Percentiles rank a stretch among this genome's conserved stretches.
Evolutionary conservation across 805 yeast species (phyloP).

Genomic region (Candida stauntonica): DNA sequence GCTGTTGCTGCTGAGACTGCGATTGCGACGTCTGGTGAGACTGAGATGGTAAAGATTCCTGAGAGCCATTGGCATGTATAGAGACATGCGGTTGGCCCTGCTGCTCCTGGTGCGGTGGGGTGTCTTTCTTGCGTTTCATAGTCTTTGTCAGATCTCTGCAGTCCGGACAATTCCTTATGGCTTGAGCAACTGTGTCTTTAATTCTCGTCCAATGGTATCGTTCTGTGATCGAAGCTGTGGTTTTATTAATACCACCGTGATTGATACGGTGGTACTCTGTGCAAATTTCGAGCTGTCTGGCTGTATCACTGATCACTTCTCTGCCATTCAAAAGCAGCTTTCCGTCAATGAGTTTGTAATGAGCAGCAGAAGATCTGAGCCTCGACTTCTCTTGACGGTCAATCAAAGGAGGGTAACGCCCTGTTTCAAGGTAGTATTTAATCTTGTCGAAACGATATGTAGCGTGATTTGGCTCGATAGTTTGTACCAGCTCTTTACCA

Average conservation of each 20-base stretch:
- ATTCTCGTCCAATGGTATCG: constrained; percentile 89
- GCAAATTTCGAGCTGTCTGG: constrained; percentile 70
- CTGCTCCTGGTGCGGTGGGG: constrained; percentile 5
- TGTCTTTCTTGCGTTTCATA: constrained; percentile 16
- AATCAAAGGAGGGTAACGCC: constrained; percentile 79
- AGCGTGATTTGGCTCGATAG: constrained; percentile 38
- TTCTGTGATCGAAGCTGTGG: constrained; percentile 73
- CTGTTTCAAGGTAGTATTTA: constrained; percentile 72
- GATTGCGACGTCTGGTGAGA: constrained; percentile 2
- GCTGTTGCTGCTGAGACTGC: constrained; percentile 3
- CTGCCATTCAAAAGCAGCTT: constrained; percentile 70
- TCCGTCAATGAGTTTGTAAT: constrained; percentile 68
- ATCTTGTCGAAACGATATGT: constrained; percentile 65
- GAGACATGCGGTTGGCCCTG: background rate
- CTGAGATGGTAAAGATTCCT: constrained; percentile 2
- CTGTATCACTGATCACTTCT: constrained; percentile 79
- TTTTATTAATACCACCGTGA: constrained; percentile 87
- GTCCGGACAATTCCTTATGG: constrained; percentile 68
- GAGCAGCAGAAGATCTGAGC: constrained; percentile 72
- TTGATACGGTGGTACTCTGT: constrained; percentile 59
- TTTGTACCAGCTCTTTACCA: constrained; percentile 69
- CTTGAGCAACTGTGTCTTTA: constrained; percentile 79
- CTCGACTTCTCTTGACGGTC: constrained; percentile 87
- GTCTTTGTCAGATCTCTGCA: constrained; percentile 39
- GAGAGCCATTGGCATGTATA: constrained; percentile 2